These are phyloP conservation scores for Ustilago cynodontis DNA, from an alignment of 1,284 basidiomycete species.

Conservation along the genomic window DNA sequence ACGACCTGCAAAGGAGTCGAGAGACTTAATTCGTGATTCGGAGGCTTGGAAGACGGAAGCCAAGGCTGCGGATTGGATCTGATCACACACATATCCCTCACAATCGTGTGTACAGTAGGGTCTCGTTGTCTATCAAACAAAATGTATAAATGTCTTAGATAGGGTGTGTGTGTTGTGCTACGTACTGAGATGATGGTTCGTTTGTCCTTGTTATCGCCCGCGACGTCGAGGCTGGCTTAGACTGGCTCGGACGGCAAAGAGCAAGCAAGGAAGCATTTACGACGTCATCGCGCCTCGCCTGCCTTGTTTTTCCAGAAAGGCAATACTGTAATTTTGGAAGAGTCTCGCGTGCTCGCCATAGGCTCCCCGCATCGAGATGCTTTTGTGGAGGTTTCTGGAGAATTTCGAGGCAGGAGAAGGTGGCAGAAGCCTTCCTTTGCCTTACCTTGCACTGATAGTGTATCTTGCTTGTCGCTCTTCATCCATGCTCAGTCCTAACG, in stretches of 20 bases:
- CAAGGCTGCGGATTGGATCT: conserved; percentile 52
- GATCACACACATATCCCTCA: neutral
- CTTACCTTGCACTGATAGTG: neutral
- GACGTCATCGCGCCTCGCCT: conserved; percentile 8
- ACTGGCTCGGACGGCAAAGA: neutral
- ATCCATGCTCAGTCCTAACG: neutral
- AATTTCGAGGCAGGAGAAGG: conserved; percentile 11
- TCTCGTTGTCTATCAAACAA: neutral
- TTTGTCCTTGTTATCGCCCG: neutral
- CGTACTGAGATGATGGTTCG: neutral
- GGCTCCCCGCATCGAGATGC: neutral
- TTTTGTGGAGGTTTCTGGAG: conserved; percentile 9
- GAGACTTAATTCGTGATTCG: conserved; percentile 36
- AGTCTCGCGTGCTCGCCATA: neutral
- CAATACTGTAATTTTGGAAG: neutral
- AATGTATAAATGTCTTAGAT: neutral
- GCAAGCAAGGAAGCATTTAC: neutral
- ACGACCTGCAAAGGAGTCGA: conserved; percentile 46
- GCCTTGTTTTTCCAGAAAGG: neutral
- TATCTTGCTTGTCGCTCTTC: neutral
- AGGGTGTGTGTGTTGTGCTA: neutral
- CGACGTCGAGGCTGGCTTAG: neutral
- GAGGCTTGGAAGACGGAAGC: conserved; percentile 39
- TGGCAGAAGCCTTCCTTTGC: neutral
- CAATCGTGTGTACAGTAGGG: too few relatives aligned